These are phyloP conservation scores for Phytophthora pisi DNA, from an alignment of 352 stramenopile genomes.

Conservation along the genomic window DNA sequence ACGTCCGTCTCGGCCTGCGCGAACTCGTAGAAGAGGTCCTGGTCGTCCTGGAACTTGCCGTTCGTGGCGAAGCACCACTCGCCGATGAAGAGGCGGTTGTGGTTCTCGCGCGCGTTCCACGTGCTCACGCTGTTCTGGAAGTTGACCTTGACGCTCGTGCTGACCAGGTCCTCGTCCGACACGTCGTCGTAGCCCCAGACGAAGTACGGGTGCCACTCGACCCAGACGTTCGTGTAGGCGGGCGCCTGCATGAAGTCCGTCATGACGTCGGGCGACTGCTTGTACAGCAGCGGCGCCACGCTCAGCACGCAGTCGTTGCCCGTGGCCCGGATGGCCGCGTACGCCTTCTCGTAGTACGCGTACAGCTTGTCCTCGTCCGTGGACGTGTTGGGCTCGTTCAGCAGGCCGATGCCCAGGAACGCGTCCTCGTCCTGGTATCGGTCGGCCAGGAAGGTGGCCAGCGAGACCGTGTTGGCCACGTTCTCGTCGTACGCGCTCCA, in stretches of 20 bases:
- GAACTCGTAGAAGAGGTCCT: constrained; percentile 56
- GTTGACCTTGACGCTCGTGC: constrained; percentile 48
- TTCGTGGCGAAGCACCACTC: constrained; percentile 70
- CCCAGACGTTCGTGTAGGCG: constrained; percentile 71
- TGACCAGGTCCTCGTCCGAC: constrained; percentile 56
- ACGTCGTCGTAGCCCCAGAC: constrained; percentile 77
- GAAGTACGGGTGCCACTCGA: constrained; percentile 87
- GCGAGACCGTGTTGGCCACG: constrained; percentile 52
- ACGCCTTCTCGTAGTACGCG: constrained; percentile 75
- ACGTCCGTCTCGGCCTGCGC: constrained; percentile 53
- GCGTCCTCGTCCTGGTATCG: constrained; percentile 69
- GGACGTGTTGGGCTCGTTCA: constrained; percentile 66
- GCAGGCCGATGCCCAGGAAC: constrained; percentile 69
- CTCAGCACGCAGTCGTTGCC: constrained; percentile 73
- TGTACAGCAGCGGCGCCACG: constrained; percentile 55
- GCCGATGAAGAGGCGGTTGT: constrained; percentile 62
- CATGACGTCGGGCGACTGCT: constrained; percentile 57
- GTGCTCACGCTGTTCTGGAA: constrained; percentile 40
- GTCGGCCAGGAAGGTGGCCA: constrained; percentile 55
- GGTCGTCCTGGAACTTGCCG: constrained; percentile 58
- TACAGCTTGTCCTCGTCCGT: constrained; percentile 60
- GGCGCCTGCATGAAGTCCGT: constrained; percentile 54
- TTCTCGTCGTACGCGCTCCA: constrained; percentile 69
- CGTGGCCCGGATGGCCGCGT: constrained; percentile 58
- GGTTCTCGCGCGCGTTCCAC: constrained; percentile 47